These are phyloP conservation scores for Phylloporus arenicola DNA, from an alignment of 768 basidiomycete species.

Conservation along the genomic window DNA sequence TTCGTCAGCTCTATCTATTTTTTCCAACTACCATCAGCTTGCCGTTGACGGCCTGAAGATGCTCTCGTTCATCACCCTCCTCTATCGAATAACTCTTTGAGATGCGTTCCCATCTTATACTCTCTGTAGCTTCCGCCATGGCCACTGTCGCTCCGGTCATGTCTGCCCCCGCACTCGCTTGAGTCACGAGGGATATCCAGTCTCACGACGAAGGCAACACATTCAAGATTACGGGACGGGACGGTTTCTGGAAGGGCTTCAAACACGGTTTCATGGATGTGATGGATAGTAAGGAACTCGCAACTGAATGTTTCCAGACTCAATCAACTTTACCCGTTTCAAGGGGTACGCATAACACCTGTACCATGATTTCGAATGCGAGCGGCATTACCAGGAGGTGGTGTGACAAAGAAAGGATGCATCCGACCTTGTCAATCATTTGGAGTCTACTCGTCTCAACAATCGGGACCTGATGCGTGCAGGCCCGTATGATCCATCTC, in stretches of 20 bases:
- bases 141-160: background rate
- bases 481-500: conserved; percentile 45
- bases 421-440: background rate
- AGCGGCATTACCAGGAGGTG: background rate
- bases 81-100: background rate
- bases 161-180: background rate
- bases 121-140: background rate
- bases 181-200: too few relatives aligned
- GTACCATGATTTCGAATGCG: background rate
- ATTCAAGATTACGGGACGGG: too few relatives aligned
- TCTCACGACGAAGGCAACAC: too few relatives aligned
- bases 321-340: background rate
- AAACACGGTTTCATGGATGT: background rate
- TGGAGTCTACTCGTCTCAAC: background rate
- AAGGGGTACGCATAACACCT: background rate
- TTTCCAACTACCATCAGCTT: background rate
- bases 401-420: background rate
- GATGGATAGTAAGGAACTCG: background rate
- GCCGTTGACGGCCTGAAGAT: background rate
- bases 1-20: background rate
- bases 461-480: background rate
- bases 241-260: background rate
- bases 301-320: background rate
- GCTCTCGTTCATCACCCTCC: background rate
- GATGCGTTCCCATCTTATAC: background rate